These are phyloP conservation scores for Aspergillus unguis DNA, from an alignment of 2,329 filamentous ascomycete genomes.

Conservation along the genomic window DNA sequence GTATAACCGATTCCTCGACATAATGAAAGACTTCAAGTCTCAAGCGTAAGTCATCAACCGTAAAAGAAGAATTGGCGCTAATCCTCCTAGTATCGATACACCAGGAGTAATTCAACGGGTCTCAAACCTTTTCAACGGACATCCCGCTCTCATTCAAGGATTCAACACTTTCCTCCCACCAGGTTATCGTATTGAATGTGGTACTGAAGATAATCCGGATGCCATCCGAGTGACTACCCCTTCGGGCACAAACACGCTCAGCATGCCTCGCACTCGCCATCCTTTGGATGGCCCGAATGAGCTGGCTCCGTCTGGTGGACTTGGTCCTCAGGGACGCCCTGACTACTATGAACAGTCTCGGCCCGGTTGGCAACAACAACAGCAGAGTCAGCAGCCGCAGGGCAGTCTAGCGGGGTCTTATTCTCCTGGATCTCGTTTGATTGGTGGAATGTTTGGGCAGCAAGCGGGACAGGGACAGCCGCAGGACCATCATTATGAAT, in stretches of 20 bases:
- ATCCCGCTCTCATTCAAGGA: slow-evolving; percentile 91
- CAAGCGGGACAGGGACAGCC: slow-evolving; percentile 36
- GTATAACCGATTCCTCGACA: slow-evolving; percentile 94
- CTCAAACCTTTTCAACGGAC: slow-evolving; percentile 90
- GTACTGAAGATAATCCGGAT: slow-evolving; percentile 88
- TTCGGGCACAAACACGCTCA: slow-evolving; percentile 92
- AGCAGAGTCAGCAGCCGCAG: slow-evolving; percentile 31
- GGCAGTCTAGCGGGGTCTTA: slow-evolving; percentile 35
- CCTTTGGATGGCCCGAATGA: slow-evolving; percentile 35
- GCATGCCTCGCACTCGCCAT: slow-evolving; percentile 56
- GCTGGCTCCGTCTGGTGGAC: slow-evolving; percentile 29
- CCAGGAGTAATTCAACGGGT: slow-evolving; percentile 96
- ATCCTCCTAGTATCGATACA: slow-evolving; percentile 70
- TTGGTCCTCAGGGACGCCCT: slow-evolving; percentile 31
- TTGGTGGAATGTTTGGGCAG: slow-evolving; percentile 36
- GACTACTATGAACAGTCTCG: slow-evolving; percentile 43
- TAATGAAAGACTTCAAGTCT: slow-evolving; percentile 99
- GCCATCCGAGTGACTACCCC: slow-evolving; percentile 95
- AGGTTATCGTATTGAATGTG: slow-evolving; percentile 94
- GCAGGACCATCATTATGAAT: slow-evolving; percentile 45
- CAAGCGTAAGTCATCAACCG: slow-evolving; percentile 68
- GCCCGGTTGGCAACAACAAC: slow-evolving; percentile 38
- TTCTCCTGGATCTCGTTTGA: slow-evolving; percentile 40
- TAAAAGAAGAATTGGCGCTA: slow-evolving; percentile 10
- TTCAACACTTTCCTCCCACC: slow-evolving; percentile 98